Evolutionary conservation across 2,329 filamentous ascomycete species (phyloP).

Genomic region (Macrophomina tecta): DNA sequence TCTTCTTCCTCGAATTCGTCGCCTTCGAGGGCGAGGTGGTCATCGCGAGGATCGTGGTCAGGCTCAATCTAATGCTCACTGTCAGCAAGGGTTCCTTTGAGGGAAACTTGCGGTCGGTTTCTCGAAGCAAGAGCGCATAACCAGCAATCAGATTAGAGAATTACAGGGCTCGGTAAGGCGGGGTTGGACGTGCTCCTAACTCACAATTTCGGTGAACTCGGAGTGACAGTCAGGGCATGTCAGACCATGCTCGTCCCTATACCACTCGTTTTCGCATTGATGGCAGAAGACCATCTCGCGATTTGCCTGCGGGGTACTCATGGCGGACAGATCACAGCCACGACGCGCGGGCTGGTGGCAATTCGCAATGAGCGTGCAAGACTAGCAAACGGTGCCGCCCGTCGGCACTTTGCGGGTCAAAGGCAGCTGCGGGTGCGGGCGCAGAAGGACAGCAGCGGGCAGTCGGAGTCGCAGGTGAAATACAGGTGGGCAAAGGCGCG

Average conservation of each 20-base stretch:
- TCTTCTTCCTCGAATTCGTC: slow-evolving; percentile 42
- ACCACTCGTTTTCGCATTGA: slow-evolving; percentile 81
- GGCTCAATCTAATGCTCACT: slow-evolving; percentile 39
- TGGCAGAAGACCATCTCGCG: slow-evolving; percentile 85
- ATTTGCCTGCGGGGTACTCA: slow-evolving; percentile 17
- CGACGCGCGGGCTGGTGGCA: slow-evolving; percentile 17
- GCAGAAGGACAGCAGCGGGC: not conserved
- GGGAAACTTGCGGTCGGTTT: not conserved
- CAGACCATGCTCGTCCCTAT: slow-evolving; percentile 70
- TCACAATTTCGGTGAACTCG: slow-evolving; percentile 86
- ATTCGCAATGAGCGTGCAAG: slow-evolving; percentile 2
- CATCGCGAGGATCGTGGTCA: slow-evolving; percentile 68
- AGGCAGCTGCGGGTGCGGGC: not conserved
- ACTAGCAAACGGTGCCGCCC: slow-evolving; percentile 6
- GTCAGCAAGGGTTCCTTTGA: slow-evolving; percentile 32
- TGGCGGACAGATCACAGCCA: slow-evolving; percentile 12
- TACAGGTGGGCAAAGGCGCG: not conserved
- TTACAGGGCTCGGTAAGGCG: slow-evolving; percentile 3
- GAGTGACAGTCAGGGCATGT: slow-evolving; percentile 77
- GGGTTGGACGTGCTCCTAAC: slow-evolving; percentile 42
- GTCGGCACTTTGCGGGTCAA: not conserved
- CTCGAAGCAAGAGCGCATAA: not conserved
- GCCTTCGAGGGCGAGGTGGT: slow-evolving; percentile 34
- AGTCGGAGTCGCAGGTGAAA: not conserved
- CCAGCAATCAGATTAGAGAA: not conserved